phyloP scores from a whole-genome alignment of 441 rosid genomes.

The Bocquillonia castaneifolia region DNA sequence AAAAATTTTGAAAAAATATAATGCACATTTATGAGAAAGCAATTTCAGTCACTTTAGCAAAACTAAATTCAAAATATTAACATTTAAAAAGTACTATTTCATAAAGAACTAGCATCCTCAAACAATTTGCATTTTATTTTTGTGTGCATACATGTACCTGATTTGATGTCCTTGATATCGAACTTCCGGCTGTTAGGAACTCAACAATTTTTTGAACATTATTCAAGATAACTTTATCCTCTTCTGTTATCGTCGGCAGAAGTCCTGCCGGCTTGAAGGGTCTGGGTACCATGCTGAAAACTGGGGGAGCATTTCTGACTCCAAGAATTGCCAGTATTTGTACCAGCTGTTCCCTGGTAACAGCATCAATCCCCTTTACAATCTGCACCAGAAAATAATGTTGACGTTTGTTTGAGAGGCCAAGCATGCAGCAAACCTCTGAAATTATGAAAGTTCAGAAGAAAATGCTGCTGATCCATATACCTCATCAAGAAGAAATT shows the following conservation, averaged over 20 bases:
- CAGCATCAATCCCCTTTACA: conserved; percentile 93
- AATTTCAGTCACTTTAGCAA: not conserved
- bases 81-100: not conserved
- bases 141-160: conserved; percentile 43
- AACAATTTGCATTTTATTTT: not conserved
- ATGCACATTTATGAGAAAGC: conserved; percentile 6
- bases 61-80: not conserved
- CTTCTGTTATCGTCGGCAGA: conserved; percentile 75
- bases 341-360: conserved; percentile 83
- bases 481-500: conserved; percentile 98
- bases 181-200: conserved; percentile 73
- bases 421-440: conserved; percentile 7
- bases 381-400: conserved; percentile 43
- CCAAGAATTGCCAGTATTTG: conserved; percentile 67
- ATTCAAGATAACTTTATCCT: conserved; percentile 63
- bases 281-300: conserved; percentile 84
- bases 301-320: conserved; percentile 53
- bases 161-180: conserved; percentile 47
- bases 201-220: conserved; percentile 74
- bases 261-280: conserved; percentile 71
- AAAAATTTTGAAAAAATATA: not conserved
- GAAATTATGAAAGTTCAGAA: not conserved
- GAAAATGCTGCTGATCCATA: not conserved
- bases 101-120: not conserved
- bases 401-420: conserved; percentile 12